phyloP scores from a whole-genome alignment of 768 basidiomycete species.

The Suillus variegatus region DNA sequence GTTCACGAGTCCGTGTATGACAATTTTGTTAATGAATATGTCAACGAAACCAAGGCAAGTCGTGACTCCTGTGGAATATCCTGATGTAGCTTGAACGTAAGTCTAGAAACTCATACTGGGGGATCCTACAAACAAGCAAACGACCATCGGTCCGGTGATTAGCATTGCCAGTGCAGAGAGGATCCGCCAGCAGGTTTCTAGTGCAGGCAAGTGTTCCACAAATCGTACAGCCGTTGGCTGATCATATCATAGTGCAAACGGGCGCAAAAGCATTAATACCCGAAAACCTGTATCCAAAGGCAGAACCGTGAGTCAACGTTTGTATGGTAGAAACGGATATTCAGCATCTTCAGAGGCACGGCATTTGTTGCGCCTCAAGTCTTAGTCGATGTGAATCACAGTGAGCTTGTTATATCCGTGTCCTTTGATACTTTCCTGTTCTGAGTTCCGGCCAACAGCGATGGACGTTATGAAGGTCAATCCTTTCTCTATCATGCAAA shows the following conservation, averaged over 20 bases:
- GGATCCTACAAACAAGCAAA: constrained; percentile 73
- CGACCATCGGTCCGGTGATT: constrained; percentile 91
- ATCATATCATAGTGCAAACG: constrained; percentile 51
- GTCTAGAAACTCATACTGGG: constrained; percentile 78
- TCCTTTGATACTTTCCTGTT: constrained; percentile 12
- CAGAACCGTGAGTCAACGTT: constrained; percentile 55
- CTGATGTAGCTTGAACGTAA: background rate
- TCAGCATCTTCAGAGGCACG: constrained; percentile 54
- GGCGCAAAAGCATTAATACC: constrained; percentile 81
- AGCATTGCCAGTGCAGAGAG: constrained; percentile 81
- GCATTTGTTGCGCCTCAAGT: constrained; percentile 93
- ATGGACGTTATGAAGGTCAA: constrained; percentile 93
- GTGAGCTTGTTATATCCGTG: constrained; percentile 45
- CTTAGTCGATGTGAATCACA: constrained; percentile 83
- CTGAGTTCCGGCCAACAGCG: constrained; percentile 38
- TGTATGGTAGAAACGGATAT: constrained; percentile 7
- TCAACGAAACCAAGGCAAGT: constrained; percentile 69
- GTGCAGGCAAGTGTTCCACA: constrained; percentile 64
- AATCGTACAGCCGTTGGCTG: background rate
- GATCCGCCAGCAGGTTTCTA: constrained; percentile 84
- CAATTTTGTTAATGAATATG: constrained; percentile 72
- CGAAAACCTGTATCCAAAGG: constrained; percentile 64
- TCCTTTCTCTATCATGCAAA: background rate
- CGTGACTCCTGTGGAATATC: background rate
- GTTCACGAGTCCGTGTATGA: constrained; percentile 87